Base-by-base conservation (phyloP, 805 yeast genomes). In the Debaryomyces maramus region DNA sequence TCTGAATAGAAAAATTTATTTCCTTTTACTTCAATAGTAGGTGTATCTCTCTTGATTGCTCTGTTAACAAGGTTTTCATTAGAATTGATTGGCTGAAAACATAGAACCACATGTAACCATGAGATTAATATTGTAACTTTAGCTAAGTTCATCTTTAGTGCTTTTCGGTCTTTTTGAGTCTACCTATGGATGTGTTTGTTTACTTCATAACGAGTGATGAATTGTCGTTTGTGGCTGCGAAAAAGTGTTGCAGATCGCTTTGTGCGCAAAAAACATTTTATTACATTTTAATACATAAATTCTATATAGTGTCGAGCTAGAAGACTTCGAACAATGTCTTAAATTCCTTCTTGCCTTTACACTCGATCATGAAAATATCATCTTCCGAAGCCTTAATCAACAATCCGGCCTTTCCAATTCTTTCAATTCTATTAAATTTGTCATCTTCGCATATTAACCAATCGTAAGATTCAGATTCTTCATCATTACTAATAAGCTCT, bases 1-100 rank as follows among this genome's bases (percentile, higher is more conserved):
- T 70, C 72, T 14, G 82, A 65, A 63, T 80, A 77, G 63, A 84
- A 88, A 64, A 91, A 88, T 63, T 85, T 83, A 70, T 77, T 83
- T 5, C 91, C 93, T 19, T 70, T 65, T 16, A 83, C 73, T 43
- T 80, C 84, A 43, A 88, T 77, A 7, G 78, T 34, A 13, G 23
- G 34, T 15, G 24, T 34, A 16, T 17, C 26, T 17, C 23, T 15
- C 14, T 17, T 22, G 26, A 22, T 9, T 9, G 8, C 26, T 22
- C 26, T 22, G 10, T 22, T 22, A 8, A 9, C 26, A 9, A 22
- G 11, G 26, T 22, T 22, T 22, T 11, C 26, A 22, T 22, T 11
- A 11, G 26, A 22, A 22, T 11, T n/a, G n/a, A n/a, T n/a, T n/a
- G n/a, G n/a, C n/a, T n/a, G n/a, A n/a, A n/a, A n/a, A n/a, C n/a